Percentiles rank a stretch among this genome's conserved stretches.
phyloP scores from a whole-genome alignment of 2,329 filamentous ascomycete species.

The Fusarium miscanthi region DNA sequence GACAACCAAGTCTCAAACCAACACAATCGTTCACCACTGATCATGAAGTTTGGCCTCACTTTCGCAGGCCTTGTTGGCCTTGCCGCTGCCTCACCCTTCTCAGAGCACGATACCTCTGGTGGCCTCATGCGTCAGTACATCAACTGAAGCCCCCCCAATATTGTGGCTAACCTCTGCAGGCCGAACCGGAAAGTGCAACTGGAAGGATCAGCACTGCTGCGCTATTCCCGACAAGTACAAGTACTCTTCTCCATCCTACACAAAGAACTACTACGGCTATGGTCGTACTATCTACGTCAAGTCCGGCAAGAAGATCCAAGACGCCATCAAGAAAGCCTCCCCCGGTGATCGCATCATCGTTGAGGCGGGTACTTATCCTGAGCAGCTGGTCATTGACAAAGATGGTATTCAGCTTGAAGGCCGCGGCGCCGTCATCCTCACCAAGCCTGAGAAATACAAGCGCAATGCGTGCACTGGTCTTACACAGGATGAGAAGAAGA shows the following conservation, averaged over 20 bases:
- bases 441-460: slow-evolving; percentile 35
- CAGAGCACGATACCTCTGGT: slow-evolving; percentile 9
- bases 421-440: slow-evolving; percentile 40
- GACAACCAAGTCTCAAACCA: fast-evolving
- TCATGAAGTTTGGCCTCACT: slow-evolving; percentile 25
- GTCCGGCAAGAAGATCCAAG: slow-evolving; percentile 46
- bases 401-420: slow-evolving; percentile 49
- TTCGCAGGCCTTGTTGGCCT: slow-evolving; percentile 12
- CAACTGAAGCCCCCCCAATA: fast-evolving
- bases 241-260: neutral
- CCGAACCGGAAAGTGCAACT: slow-evolving; percentile 26
- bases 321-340: slow-evolving; percentile 44
- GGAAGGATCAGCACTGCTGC: slow-evolving; percentile 33
- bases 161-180: slow-evolving; percentile 8
- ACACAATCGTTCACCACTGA: neutral
- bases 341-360: slow-evolving; percentile 49
- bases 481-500: slow-evolving; percentile 30
- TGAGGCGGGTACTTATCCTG: slow-evolving; percentile 47
- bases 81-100: slow-evolving; percentile 20
- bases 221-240: neutral
- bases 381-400: slow-evolving; percentile 51
- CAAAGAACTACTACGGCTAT: slow-evolving; percentile 2
- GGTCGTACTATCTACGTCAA: slow-evolving; percentile 33
- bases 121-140: slow-evolving; percentile 15
- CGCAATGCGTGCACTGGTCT: slow-evolving; percentile 49